These are phyloP conservation scores for Oryza officinalis DNA, from an alignment of 176 grass and related monocot species.

Conservation along the genomic window DNA sequence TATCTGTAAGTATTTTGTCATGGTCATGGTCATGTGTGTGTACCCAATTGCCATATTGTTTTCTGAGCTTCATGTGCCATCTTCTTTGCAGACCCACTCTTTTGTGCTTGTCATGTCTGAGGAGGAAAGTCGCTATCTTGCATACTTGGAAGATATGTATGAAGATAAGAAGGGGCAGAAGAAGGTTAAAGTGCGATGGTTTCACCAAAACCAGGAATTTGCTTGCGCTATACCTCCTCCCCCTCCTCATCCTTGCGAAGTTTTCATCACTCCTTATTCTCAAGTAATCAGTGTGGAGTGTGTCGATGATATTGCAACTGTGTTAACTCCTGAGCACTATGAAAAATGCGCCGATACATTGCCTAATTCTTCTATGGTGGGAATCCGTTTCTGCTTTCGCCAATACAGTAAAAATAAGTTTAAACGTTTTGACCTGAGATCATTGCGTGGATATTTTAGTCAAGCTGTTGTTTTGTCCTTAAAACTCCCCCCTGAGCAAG, in stretches of 20 bases:
- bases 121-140: constrained; percentile 86
- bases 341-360: constrained; percentile 55
- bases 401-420: constrained; percentile 97
- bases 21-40: constrained; percentile 9
- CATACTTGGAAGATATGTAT: constrained; percentile 99
- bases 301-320: constrained; percentile 91
- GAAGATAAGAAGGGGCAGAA: constrained; percentile 97
- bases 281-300: constrained; percentile 99
- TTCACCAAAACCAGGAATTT: constrained; percentile 98
- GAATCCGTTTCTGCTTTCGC: constrained; percentile 85
- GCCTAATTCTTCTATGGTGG: constrained; percentile 46
- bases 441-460: constrained; percentile 88
- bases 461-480: constrained; percentile 69
- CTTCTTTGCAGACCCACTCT: constrained; percentile 66
- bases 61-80: constrained; percentile 27
- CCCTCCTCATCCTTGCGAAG: constrained; percentile 92
- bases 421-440: constrained; percentile 81
- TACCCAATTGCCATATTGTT: background rate
- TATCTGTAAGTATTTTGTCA: constrained; percentile 58
- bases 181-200: constrained; percentile 99
- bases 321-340: constrained; percentile 90
- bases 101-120: constrained; percentile 94
- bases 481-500: constrained; percentile 53
- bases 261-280: constrained; percentile 96
- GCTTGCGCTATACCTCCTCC: constrained; percentile 84